A percentile compares a stretch with the other conserved stretches of the same genome.
phyloP scores from a whole-genome alignment of 257 asterid species.

The Solanum ahanhuiri region DNA sequence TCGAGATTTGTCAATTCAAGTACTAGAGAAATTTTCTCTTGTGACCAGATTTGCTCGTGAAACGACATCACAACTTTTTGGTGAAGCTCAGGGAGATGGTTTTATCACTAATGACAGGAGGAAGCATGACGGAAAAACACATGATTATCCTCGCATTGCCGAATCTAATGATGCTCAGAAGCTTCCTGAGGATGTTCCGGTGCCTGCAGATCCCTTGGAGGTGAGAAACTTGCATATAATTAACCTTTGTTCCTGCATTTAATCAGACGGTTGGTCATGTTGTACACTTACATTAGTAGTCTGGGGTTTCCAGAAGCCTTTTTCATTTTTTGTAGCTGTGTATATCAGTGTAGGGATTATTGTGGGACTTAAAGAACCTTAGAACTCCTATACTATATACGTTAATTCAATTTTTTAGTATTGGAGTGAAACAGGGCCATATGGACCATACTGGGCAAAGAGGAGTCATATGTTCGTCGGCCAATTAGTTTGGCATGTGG shows the following conservation, averaged over 20 bases:
- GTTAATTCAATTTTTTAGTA: neutral
- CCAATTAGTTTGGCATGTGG: neutral
- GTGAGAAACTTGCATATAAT: slow-evolving; percentile 18
- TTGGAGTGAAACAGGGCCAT: neutral
- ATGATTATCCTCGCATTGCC: slow-evolving; percentile 17
- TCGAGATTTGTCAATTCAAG: slow-evolving; percentile 83
- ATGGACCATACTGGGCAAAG: neutral
- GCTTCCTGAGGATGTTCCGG: slow-evolving; percentile 37
- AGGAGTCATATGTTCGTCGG: neutral
- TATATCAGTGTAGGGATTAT: neutral
- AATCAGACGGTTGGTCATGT: neutral
- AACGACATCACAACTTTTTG: slow-evolving; percentile 92
- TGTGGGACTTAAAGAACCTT: neutral
- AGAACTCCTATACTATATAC: neutral
- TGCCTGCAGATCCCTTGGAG: slow-evolving; percentile 68
- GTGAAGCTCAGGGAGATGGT: slow-evolving; percentile 57
- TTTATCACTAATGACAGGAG: slow-evolving; percentile 44
- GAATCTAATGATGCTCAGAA: slow-evolving; percentile 29
- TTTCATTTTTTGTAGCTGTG: neutral
- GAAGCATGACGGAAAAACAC: slow-evolving; percentile 31
- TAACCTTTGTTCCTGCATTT: neutral
- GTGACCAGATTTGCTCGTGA: slow-evolving; percentile 99
- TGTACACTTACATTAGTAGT: neutral
- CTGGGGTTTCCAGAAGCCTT: neutral
- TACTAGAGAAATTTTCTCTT: slow-evolving; percentile 91